These are phyloP conservation scores for Aureobasidium sp. DNA, from an alignment of 2,329 filamentous ascomycete genomes.

Conservation along the genomic window DNA sequence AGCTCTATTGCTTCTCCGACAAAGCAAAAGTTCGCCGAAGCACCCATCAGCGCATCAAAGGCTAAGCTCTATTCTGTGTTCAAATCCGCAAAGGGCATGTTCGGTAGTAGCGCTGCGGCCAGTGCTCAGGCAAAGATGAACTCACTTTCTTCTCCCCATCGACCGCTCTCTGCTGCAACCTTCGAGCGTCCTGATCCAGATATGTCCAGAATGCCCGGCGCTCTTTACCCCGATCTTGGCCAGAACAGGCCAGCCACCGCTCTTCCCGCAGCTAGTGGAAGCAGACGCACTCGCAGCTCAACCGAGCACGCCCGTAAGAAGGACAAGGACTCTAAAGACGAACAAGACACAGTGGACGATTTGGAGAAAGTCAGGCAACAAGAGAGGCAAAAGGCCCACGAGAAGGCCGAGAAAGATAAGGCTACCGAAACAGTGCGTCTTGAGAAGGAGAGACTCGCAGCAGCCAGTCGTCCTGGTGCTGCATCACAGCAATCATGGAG, in stretches of 20 bases:
- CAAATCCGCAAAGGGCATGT: constrained; percentile 76
- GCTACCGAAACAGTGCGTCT: constrained; percentile 28
- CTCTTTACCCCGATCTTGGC: constrained; percentile 21
- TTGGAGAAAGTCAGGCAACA: constrained; percentile 61
- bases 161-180: constrained; percentile 1
- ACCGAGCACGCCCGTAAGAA: constrained; percentile 54
- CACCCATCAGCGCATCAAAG: constrained; percentile 84
- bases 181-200: constrained; percentile 4
- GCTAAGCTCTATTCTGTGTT: constrained; percentile 86
- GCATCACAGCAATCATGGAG: constrained; percentile 17
- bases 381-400: constrained; percentile 58
- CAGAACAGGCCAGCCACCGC: background rate
- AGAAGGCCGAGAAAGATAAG: constrained; percentile 42
- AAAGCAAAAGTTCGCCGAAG: constrained; percentile 53
- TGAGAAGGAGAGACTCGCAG: constrained; percentile 25
- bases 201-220: constrained; percentile 24
- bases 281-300: constrained; percentile 48
- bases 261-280: constrained; percentile 17
- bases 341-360: constrained; percentile 53
- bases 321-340: constrained; percentile 54
- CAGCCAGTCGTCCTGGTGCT: constrained; percentile 8
- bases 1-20: constrained; percentile 50
- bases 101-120: constrained; percentile 62
- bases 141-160: constrained; percentile 25
- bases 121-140: constrained; percentile 53